Base-by-base conservation (phyloP, 2,329 filamentous ascomycete species). In the Pezicula neosporulosa region DNA sequence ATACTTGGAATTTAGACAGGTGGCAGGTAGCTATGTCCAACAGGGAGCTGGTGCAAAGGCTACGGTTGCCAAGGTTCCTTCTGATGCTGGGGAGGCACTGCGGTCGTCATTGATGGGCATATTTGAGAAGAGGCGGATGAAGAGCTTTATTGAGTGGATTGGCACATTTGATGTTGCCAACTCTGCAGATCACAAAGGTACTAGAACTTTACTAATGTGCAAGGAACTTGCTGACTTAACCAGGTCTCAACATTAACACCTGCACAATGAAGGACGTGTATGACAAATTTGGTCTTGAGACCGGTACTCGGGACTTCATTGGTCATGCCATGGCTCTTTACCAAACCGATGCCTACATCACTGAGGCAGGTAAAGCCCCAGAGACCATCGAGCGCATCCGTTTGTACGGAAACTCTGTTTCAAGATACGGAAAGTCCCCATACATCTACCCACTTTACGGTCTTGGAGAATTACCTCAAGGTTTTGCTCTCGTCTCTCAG, bases 401-500 rank as follows among this genome's bases (percentile, higher is more conserved):
- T 60, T 81, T 99, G 44, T 99, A 99, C 73, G 95, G 93, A 63
- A 96, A 96, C 81, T 97, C 92, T 28, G 96, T 99, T 74, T 90
- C 92, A 48, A 85, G 93, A 57, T 97, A 97, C 73, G 94, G 94
- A 73, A 97, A 97, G 76, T 97, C 92, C 12, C 95, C 94, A 43
- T 99, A 97, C 78, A 97, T 99, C 77, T 99, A 99, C 80, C 95
- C 94, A 45, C 85, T 97, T 30, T 99, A 99, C 76, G 94, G 94
- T 56, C 85, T 99, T 46, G 94, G 89, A 69, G 94, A 99, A 77
- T 87, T 99, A 51, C 95, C 94, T 35, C 94, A 99, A 75, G 93
- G 93, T 54, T 99, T 99, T 66, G 94, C 94, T 57, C 92, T 57
- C 92, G 94, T 71, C 83, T 99, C 49, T 97, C 92, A 38, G 94